phyloP scores from a whole-genome alignment of 2,329 filamentous ascomycete species.

The Pochonia chlamydosporia region DNA sequence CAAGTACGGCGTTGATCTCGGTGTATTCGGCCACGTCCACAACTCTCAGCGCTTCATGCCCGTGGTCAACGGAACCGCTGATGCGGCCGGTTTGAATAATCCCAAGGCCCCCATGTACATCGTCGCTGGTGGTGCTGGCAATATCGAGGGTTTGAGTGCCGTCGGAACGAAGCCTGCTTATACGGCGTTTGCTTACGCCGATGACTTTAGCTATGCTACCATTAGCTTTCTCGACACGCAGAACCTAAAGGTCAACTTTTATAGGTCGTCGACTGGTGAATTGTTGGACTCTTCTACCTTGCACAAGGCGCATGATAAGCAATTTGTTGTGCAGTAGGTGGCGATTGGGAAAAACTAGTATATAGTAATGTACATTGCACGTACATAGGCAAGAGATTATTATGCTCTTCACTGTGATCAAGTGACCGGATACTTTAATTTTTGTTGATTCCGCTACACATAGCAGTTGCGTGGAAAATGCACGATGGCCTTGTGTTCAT shows the following conservation, averaged over 20 bases:
- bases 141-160: conserved; percentile 44
- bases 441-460: too few species aligned
- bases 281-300: conserved; percentile 41
- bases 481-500: too few species aligned
- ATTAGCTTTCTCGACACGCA: conserved; percentile 39
- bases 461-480: too few species aligned
- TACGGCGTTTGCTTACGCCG: conserved; percentile 43
- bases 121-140: conserved; percentile 51
- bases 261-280: conserved; percentile 40
- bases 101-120: conserved; percentile 22
- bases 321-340: conserved; percentile 36
- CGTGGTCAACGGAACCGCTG: conserved; percentile 27
- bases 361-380: too few species aligned
- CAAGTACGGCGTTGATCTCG: conserved; percentile 51
- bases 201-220: conserved; percentile 47
- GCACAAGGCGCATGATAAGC: conserved; percentile 40
- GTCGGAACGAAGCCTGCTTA: conserved; percentile 35
- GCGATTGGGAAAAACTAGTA: neutral
- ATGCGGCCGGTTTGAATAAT: conserved; percentile 31
- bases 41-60: conserved; percentile 49
- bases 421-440: too few species aligned
- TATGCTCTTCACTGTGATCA: too few species aligned
- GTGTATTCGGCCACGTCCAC: conserved; percentile 52
- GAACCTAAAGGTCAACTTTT: conserved; percentile 44
- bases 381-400: too few species aligned